Evolutionary conservation across 2,329 filamentous ascomycete genomes (phyloP).

Genomic region (Hypoxylon sp.): DNA sequence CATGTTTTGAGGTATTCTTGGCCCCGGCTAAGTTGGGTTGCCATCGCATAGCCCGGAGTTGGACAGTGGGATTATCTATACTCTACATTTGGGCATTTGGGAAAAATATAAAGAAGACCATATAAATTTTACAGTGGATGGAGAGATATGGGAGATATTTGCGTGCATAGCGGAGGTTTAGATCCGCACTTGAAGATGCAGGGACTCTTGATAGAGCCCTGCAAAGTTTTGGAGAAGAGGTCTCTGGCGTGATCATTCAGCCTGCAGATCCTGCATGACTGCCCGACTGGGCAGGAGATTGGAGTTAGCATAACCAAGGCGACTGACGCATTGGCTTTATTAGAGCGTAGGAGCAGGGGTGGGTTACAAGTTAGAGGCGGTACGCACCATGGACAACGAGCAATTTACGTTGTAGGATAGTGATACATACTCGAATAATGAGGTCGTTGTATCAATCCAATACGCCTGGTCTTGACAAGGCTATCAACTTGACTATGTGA

Average conservation of each 20-base stretch:
- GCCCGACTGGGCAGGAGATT: constrained; percentile 32
- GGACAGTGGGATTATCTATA: constrained; percentile 25
- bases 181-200: constrained; percentile 23
- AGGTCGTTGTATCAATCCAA: neutral
- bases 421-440: constrained; percentile 6
- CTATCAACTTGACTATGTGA: neutral
- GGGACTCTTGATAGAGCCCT: constrained; percentile 6
- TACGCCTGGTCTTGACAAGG: neutral
- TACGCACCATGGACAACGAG: constrained; percentile 25
- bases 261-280: constrained; percentile 37
- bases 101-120: constrained; percentile 4
- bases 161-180: constrained; percentile 22
- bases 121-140: constrained; percentile 8
- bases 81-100: constrained; percentile 18
- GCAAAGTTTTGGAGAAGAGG: neutral
- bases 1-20: constrained; percentile 26
- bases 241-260: constrained; percentile 18
- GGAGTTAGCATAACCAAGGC: constrained; percentile 5
- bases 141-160: constrained; percentile 6
- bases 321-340: constrained; percentile 1
- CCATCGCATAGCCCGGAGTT: constrained; percentile 36
- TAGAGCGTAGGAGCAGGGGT: constrained; percentile 8
- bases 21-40: constrained; percentile 24
- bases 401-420: constrained; percentile 26
- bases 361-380: constrained; percentile 23